Base-by-base conservation (phyloP, 1,284 basidiomycete genomes). In the Cryptococcus deneoformans region DNA sequence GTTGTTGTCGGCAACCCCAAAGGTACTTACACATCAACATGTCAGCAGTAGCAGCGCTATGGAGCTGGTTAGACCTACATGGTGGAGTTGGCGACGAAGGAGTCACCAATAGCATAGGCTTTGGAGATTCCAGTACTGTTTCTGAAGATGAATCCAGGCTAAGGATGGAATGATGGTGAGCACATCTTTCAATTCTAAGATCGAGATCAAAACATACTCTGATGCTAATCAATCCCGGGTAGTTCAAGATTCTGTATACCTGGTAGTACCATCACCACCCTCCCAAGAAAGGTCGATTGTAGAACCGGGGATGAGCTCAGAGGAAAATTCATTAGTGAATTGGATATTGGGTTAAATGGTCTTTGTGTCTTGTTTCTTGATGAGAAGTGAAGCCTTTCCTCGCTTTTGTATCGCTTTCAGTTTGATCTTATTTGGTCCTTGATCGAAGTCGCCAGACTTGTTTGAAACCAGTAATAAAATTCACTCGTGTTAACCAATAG, bases 191-290 rank as follows among this genome's bases (percentile, higher is more conserved):
- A n/a, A 10, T 48, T 20, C 6, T 16, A 35, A 29, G 14, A 40
- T 14, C 14, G 39, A 9, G 9, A 14, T 40, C 6, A 47, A 24
- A n/a, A 57, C 55, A 49, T 42, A 57, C 56, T 14, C 36, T 45
- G 16, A 46, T 36, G 35, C 37, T 52, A 10, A 44, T 24, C 20
- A 57, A 36, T 20, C 50, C 50, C 24, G 50, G 49, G 37, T 57
- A 57, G 8, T 42, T n/a, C 16, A 57, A 14, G 46, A 57, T 57
- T 11, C 50, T 52, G 52, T 57, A 57, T 10, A 57, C 16, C n/a
- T 49, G n/a, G 52, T 57, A 57, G 52, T 37, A 46, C 14, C 56
- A 43, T 57, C 51, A 16, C 51, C 56, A 1, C 56, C 51, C 39
- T 57, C 56, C 56, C 56, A 53, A 34, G 52, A 29, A 9, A 53